Base-by-base conservation (phyloP, 106 monocot species). In the Triglochin maritima region DNA sequence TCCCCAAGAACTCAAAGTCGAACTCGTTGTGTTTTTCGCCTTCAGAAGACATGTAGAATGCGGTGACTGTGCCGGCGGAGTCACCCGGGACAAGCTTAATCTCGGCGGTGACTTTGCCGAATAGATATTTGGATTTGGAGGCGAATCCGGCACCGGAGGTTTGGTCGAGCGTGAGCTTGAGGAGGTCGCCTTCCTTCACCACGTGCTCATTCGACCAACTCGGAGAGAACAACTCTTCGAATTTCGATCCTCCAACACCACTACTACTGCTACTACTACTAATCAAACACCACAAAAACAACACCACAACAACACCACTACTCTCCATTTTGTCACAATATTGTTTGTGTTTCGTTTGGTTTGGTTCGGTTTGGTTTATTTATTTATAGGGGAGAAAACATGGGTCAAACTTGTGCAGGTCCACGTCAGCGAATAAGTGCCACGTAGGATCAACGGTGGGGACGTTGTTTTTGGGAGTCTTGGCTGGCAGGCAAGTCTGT, bases 1-100 rank as follows among this genome's bases (percentile, higher is more conserved):
- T 94, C 7, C 94, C 94, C 42, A 94, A 65, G 78, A 94, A 94
- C 81, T 94, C 94, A 77, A 85, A 94, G 70, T 94, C 94, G 79
- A 94, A 94, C 73, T 94, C 94, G 71, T 94, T 79, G 82, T 89
- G 94, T 47, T 44, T 79, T 59, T 58, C 49, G 12, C 94, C 89
- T 3, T 87, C 89, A 3, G 89, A 86, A 0, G 76, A 76, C 76
- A 76, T 76, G 9, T 76, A 76, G 69, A 69, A 76, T 9, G 76
- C 76, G 17, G 76, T 76, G 17, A 76, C 76, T 11, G 69, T 69
- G n/a, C 76, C 76, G 54, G 76, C 76, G 41, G 76, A 69, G 60
- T 76, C 76, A 46, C 68, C 76, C 12, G 68, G 41, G 46, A 69
- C 54, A 6, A 76, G 69, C 55, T 76, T 76, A 60, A 76, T 68